Evolutionary conservation across 331 rosid species (phyloP).

Genomic region (Stylosanthes scabra): DNA sequence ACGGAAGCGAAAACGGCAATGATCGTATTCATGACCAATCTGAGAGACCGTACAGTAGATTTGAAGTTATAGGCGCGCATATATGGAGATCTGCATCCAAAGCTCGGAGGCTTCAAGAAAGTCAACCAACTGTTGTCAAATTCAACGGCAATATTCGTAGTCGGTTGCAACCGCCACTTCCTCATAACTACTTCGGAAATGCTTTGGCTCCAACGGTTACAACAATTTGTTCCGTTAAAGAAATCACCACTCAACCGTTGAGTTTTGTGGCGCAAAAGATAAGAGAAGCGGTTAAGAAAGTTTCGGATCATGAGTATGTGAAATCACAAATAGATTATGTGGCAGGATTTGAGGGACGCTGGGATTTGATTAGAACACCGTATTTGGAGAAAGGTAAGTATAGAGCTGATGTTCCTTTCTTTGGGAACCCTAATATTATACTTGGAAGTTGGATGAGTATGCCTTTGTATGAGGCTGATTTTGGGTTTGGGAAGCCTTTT

Average conservation of each 20-base stretch:
- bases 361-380: background rate
- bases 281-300: background rate
- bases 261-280: background rate
- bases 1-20: too few relatives aligned
- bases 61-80: background rate
- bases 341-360: background rate
- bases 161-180: background rate
- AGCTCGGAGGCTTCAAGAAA: background rate
- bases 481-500: constrained; percentile 33
- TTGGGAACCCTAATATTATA: constrained; percentile 19
- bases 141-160: background rate
- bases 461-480: constrained; percentile 25
- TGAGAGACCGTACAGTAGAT: background rate
- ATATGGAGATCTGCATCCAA: background rate
- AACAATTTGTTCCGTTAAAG: background rate
- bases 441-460: constrained; percentile 17
- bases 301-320: background rate
- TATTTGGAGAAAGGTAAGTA: too few relatives aligned
- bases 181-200: background rate
- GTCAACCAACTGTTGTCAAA: background rate
- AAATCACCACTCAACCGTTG: too few relatives aligned
- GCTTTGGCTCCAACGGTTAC: background rate
- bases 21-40: background rate
- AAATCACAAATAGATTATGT: background rate
- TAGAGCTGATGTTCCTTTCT: background rate